Percentiles rank a stretch among this genome's conserved stretches.
Evolutionary conservation across 805 yeast species (phyloP).

Genomic region (Yamadazyma takamatsuzukensis): DNA sequence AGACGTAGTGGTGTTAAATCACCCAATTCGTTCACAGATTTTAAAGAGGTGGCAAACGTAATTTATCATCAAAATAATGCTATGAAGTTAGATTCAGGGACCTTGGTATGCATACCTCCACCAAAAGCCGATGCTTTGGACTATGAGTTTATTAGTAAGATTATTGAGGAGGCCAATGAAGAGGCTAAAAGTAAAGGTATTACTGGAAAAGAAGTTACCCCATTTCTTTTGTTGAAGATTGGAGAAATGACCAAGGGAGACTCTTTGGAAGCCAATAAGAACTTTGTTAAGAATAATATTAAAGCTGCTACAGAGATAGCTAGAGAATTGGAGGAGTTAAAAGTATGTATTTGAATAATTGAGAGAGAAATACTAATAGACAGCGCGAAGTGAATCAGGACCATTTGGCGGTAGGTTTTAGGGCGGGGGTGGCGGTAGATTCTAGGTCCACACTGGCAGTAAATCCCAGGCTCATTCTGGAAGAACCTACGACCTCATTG

Average conservation of each 20-base stretch:
- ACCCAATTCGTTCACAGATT: constrained; percentile 58
- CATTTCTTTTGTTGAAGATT: constrained; percentile 64
- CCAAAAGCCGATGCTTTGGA: constrained; percentile 61
- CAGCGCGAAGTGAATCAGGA: background rate
- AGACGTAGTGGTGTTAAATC: constrained; percentile 70
- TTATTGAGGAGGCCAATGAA: constrained; percentile 55
- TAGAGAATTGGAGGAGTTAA: constrained; percentile 40
- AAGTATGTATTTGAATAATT: constrained; percentile 5
- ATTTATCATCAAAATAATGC: constrained; percentile 41
- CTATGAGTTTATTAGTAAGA: constrained; percentile 44
- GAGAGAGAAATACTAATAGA: constrained; percentile 7
- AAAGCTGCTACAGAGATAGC: constrained; percentile 67
- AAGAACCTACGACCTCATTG: too few species aligned
- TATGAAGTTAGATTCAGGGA: constrained; percentile 62
- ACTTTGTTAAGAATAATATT: constrained; percentile 77
- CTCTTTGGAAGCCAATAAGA: constrained; percentile 67
- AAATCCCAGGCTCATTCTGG: too few species aligned
- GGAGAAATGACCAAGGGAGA: constrained; percentile 66
- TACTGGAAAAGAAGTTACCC: constrained; percentile 74
- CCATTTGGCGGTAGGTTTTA: background rate
- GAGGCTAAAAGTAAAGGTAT: constrained; percentile 55
- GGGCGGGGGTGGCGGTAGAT: too few species aligned
- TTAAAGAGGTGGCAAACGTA: constrained; percentile 59
- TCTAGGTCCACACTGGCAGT: too few species aligned
- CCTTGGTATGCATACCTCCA: constrained; percentile 79